Percentiles rank a stretch among this genome's conserved stretches.
phyloP scores from a whole-genome alignment of 1,284 basidiomycete species.

The Uromyces viciae-fabae region DNA sequence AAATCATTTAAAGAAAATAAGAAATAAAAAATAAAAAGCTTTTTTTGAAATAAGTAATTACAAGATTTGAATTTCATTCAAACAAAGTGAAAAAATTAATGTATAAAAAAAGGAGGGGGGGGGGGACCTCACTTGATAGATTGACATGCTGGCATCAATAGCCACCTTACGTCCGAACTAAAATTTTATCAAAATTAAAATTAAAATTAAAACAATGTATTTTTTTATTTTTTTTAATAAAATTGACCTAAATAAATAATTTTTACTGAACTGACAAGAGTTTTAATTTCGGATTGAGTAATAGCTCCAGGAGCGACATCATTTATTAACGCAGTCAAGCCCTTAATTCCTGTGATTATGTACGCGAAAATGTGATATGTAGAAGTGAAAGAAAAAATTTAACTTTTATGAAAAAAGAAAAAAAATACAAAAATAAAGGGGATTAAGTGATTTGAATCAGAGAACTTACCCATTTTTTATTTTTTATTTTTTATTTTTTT shows the following conservation, averaged over 20 bases:
- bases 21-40: slow-evolving; percentile 49
- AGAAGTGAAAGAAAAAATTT: too few relatives aligned
- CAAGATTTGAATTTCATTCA: too few relatives aligned
- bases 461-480: too few relatives aligned
- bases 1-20: slow-evolving; percentile 59
- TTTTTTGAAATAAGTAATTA: too few relatives aligned
- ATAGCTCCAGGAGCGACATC: slow-evolving; percentile 54
- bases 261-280: slow-evolving; percentile 49
- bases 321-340: slow-evolving; percentile 53
- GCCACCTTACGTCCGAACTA: slow-evolving; percentile 92
- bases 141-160: slow-evolving; percentile 72
- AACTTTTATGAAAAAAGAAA: too few relatives aligned
- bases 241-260: not conserved
- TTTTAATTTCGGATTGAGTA: slow-evolving; percentile 54
- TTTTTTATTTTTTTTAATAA: not conserved
- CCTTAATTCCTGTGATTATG: slow-evolving; percentile 48
- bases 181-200: slow-evolving; percentile 35
- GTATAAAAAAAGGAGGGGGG: too few relatives aligned
- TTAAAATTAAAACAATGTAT: not conserved
- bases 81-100: too few relatives aligned
- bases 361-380: too few relatives aligned
- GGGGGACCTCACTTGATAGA: not conserved
- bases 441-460: too few relatives aligned
- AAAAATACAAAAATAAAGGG: too few relatives aligned
- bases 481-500: too few relatives aligned